These are phyloP conservation scores for Astraeus odoratus DNA, from an alignment of 768 basidiomycete species.

Conservation along the genomic window DNA sequence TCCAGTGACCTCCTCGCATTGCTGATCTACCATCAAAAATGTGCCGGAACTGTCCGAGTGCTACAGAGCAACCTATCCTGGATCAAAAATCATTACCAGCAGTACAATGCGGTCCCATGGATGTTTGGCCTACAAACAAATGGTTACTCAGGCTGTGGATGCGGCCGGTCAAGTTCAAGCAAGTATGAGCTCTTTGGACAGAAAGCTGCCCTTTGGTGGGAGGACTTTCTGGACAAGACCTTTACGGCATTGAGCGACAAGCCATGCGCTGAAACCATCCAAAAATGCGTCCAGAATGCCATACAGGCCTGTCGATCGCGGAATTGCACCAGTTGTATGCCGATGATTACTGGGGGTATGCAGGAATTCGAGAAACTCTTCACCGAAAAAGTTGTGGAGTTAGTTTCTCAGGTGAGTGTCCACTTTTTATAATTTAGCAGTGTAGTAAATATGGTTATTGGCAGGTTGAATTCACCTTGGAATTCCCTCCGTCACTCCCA, in stretches of 20 bases:
- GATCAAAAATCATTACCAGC: constrained; percentile 10
- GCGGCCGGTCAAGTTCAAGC: background rate
- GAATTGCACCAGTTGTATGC: constrained; percentile 1
- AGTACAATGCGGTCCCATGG: background rate
- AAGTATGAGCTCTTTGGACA: background rate
- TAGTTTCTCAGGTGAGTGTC: constrained; percentile 6
- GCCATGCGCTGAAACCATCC: constrained; percentile 12
- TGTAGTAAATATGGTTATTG: background rate
- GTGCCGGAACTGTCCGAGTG: constrained; percentile 7
- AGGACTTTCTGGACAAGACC: constrained; percentile 10
- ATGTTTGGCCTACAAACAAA: background rate
- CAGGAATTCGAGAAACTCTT: constrained; percentile 9
- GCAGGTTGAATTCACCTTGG: background rate
- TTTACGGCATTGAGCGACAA: constrained; percentile 11
- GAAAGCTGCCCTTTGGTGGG: constrained; percentile 14
- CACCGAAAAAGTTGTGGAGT: constrained; percentile 7
- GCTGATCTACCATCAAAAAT: constrained; percentile 15
- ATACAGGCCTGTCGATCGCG: background rate
- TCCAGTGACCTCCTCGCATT: constrained; percentile 20
- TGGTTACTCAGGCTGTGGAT: background rate
- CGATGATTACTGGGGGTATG: constrained; percentile 8
- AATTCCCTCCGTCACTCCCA: no score
- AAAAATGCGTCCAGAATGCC: background rate
- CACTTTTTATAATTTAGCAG: background rate
- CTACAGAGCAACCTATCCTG: constrained; percentile 7